Evolutionary conservation across 192 early-diverging fungal species (phyloP).

Genomic region (Lobosporangium transversale): DNA sequence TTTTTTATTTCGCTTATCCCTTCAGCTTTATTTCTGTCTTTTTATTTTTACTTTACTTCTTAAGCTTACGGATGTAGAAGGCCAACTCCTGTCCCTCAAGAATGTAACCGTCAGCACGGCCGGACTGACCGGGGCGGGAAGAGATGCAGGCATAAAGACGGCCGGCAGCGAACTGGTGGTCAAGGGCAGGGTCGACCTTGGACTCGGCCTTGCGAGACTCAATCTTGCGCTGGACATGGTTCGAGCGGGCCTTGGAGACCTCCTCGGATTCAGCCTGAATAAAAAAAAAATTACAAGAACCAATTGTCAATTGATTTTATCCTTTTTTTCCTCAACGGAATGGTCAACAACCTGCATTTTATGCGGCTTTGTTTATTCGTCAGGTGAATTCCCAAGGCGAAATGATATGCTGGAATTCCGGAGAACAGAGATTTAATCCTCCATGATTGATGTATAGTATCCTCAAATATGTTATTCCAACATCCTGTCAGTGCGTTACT

Average conservation of each 20-base stretch:
- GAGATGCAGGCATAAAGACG: conserved; percentile 93
- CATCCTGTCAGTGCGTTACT: no score
- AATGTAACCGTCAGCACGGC: conserved; percentile 97
- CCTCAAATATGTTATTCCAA: no score
- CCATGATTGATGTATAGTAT: no score
- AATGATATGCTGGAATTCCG: no score
- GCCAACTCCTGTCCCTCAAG: conserved; percentile 99
- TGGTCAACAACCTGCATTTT: no score
- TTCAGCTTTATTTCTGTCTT: no score
- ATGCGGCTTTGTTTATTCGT: no score
- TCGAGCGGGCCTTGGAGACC: conserved; percentile 86
- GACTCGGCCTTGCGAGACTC: conserved; percentile 82
- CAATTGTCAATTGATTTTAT: no score
- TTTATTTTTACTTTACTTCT: conserved; percentile 57
- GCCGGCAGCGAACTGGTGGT: conserved; percentile 95
- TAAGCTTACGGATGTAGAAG: conserved; percentile 82
- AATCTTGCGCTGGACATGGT: conserved; percentile 90
- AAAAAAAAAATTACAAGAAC: neutral
- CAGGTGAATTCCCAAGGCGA: no score
- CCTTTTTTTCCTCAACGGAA: no score
- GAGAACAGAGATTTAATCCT: no score
- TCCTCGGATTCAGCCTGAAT: conserved; percentile 69
- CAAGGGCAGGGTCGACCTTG: conserved; percentile 87
- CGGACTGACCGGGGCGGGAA: conserved; percentile 98
- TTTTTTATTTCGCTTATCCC: no score